Conservation (phyloP, 2,329 filamentous ascomycete species). For the Xylaria sp. region DNA sequence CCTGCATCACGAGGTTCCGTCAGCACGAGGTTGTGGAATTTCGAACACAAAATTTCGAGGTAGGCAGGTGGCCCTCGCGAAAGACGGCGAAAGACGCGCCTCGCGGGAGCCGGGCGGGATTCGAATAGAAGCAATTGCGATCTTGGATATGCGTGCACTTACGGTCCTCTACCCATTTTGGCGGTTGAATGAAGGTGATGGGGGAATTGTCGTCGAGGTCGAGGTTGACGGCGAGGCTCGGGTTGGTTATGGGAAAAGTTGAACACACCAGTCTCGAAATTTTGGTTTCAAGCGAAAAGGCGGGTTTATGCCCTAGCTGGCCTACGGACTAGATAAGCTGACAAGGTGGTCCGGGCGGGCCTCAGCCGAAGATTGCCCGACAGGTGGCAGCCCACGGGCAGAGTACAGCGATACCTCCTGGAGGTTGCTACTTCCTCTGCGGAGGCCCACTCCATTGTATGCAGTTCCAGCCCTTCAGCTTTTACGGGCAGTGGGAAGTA, state of each 20-base stretch:
- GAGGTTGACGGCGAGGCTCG: conserved; percentile 22
- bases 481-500: too few species aligned
- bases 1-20: conserved; percentile 51
- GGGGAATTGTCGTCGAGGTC: conserved; percentile 37
- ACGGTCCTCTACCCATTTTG: conserved; percentile 57
- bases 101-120: neutral
- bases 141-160: conserved; percentile 39
- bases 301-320: conserved; percentile 36
- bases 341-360: conserved; percentile 9
- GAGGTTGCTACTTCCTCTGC: too few species aligned
- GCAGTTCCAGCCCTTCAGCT: too few species aligned
- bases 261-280: conserved; percentile 15
- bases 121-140: neutral
- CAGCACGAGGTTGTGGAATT: conserved; percentile 27
- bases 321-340: conserved; percentile 22
- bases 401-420: too few species aligned
- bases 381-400: neutral
- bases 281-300: conserved; percentile 33
- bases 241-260: conserved; percentile 25
- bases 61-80: conserved; percentile 1
- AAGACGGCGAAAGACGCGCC: neutral
- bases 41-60: neutral
- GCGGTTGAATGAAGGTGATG: conserved; percentile 40
- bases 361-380: neutral
- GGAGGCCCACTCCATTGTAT: too few species aligned